These are phyloP conservation scores for Fusarium tanahbumbuense DNA, from an alignment of 2,329 filamentous ascomycete species.

Conservation along the genomic window DNA sequence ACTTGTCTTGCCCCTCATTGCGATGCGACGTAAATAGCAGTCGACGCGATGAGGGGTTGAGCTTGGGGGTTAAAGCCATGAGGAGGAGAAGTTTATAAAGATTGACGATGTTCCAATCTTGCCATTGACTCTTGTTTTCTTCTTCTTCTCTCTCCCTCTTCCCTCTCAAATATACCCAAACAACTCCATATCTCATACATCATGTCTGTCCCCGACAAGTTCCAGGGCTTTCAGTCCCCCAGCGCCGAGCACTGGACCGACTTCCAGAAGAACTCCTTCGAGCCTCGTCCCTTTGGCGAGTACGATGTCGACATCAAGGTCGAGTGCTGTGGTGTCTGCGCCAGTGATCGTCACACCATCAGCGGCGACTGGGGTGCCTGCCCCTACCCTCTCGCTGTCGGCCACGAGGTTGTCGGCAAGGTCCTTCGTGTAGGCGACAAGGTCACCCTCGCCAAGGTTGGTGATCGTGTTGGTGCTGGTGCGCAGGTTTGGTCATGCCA, in stretches of 20 bases:
- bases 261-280: conserved; percentile 79
- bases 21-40: conserved; percentile 15
- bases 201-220: conserved; percentile 70
- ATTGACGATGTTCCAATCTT: background rate
- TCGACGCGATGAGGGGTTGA: conserved; percentile 29
- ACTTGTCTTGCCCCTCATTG: conserved; percentile 31
- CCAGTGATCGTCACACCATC: conserved; percentile 78
- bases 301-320: conserved; percentile 91
- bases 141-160: conserved; percentile 13
- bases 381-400: conserved; percentile 73
- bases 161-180: background rate
- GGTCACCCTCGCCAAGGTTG: conserved; percentile 61
- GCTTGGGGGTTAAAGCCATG: conserved; percentile 32
- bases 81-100: conserved; percentile 35
- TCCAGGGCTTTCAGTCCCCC: conserved; percentile 70
- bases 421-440: conserved; percentile 72
- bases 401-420: conserved; percentile 78
- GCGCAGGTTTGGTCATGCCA: conserved; percentile 68
- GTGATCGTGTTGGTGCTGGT: conserved; percentile 69
- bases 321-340: conserved; percentile 81
- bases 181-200: background rate
- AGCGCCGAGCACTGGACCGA: conserved; percentile 66
- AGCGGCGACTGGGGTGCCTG: conserved; percentile 75
- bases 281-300: conserved; percentile 87
- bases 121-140: conserved; percentile 14